Conservation (phyloP, 2,329 filamentous ascomycete species). For the Apiospora kogelbergensis region DNA sequence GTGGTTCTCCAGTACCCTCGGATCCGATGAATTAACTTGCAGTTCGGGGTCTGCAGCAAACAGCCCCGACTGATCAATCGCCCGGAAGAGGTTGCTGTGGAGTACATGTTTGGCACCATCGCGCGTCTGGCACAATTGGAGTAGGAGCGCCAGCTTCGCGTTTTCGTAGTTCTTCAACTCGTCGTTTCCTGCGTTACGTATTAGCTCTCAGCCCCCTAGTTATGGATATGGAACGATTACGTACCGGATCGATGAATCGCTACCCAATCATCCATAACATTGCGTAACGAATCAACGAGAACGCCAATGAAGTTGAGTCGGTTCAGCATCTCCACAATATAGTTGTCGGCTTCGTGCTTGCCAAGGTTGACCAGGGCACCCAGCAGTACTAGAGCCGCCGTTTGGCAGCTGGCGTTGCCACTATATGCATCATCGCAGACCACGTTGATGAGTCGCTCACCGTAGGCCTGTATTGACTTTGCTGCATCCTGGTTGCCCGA, state of each 20-base stretch:
- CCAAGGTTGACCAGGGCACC: slow-evolving; percentile 74
- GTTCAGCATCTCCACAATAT: slow-evolving; percentile 77
- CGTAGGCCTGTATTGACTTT: slow-evolving; percentile 66
- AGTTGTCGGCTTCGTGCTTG: slow-evolving; percentile 67
- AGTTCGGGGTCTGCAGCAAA: slow-evolving; percentile 92
- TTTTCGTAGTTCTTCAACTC: slow-evolving; percentile 56
- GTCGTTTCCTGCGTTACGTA: slow-evolving; percentile 31
- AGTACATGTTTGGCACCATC: slow-evolving; percentile 85
- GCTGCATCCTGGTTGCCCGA: slow-evolving; percentile 61
- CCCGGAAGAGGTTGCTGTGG: slow-evolving; percentile 82
- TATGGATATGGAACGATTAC: slow-evolving; percentile 25
- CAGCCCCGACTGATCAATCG: slow-evolving; percentile 77
- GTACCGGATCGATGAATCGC: slow-evolving; percentile 57
- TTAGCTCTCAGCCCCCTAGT: slow-evolving; percentile 8
- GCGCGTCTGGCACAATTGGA: slow-evolving; percentile 81
- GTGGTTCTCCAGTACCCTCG: slow-evolving; percentile 73
- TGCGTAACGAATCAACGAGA: slow-evolving; percentile 82
- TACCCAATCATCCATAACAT: slow-evolving; percentile 71
- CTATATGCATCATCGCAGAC: slow-evolving; percentile 92
- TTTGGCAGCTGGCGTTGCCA: slow-evolving; percentile 77
- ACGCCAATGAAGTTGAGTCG: slow-evolving; percentile 89
- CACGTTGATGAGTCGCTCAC: slow-evolving; percentile 79
- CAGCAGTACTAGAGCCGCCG: slow-evolving; percentile 83
- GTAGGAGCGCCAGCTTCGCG: slow-evolving; percentile 77
- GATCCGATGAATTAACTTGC: slow-evolving; percentile 72